A percentile compares a stretch with the other conserved stretches of the same genome.
Evolutionary conservation across 768 basidiomycete species (phyloP).

Genomic region (Leccinum obscurum): DNA sequence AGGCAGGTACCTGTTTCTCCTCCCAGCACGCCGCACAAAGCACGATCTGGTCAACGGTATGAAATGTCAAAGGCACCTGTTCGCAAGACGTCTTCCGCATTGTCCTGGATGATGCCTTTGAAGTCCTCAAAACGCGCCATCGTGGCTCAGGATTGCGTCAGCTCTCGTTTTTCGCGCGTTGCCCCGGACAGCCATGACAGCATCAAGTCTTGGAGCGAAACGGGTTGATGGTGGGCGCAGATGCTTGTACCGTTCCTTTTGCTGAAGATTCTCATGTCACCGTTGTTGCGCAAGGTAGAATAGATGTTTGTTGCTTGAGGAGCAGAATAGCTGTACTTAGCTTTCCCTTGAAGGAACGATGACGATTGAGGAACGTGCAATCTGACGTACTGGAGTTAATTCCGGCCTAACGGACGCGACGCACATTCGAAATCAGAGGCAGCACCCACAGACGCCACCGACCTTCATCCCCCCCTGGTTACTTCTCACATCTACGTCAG

Average conservation of each 20-base stretch:
- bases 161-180: slow-evolving; percentile 8
- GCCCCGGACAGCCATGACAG: slow-evolving; percentile 29
- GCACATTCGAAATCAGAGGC: slow-evolving; percentile 53
- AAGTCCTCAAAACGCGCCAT: slow-evolving; percentile 12
- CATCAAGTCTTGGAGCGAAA: slow-evolving; percentile 40
- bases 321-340: background rate
- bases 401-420: background rate
- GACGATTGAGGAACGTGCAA: background rate
- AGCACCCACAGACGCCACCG: slow-evolving; percentile 44
- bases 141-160: slow-evolving; percentile 6
- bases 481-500: background rate
- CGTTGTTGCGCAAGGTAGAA: background rate
- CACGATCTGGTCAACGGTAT: slow-evolving; percentile 18
- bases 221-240: background rate
- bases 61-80: slow-evolving; percentile 9
- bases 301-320: background rate
- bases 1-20: slow-evolving; percentile 19
- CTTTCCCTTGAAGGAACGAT: background rate
- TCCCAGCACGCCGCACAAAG: slow-evolving; percentile 30
- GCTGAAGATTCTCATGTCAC: slow-evolving; percentile 5
- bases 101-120: slow-evolving; percentile 31
- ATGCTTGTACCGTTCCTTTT: slow-evolving; percentile 4
- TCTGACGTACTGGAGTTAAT: background rate
- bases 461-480: background rate
- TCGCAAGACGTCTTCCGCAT: slow-evolving; percentile 22